phyloP scores from a whole-genome alignment of 2,329 filamentous ascomycete genomes.

The Nigrospora osmanthi region DNA sequence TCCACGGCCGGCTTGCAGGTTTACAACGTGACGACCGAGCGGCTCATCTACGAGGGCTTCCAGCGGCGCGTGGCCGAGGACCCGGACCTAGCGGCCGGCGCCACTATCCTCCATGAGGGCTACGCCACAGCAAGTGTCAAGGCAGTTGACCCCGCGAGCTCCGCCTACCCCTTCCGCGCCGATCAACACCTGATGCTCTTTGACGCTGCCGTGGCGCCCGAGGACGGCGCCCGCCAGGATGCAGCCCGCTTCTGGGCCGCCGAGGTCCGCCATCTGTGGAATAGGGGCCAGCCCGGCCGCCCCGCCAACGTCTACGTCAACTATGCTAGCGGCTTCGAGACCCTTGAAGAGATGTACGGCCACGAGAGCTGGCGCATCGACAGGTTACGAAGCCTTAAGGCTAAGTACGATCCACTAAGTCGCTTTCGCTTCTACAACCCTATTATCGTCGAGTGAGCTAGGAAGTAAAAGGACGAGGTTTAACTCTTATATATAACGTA shows the following conservation, averaged over 20 bases:
- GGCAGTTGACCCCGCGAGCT: slow-evolving; percentile 1
- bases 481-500: no score
- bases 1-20: slow-evolving; percentile 7
- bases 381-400: slow-evolving; percentile 20
- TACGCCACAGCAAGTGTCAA: slow-evolving; percentile 12
- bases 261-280: slow-evolving; percentile 8
- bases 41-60: slow-evolving; percentile 12
- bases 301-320: slow-evolving; percentile 11
- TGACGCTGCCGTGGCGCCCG: background rate
- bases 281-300: slow-evolving; percentile 8
- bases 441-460: background rate
- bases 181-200: slow-evolving; percentile 9
- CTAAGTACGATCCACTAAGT: slow-evolving; percentile 25
- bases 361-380: slow-evolving; percentile 20
- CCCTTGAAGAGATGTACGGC: slow-evolving; percentile 12
- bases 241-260: slow-evolving; percentile 4
- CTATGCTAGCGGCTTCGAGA: slow-evolving; percentile 13
- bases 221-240: background rate
- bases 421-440: slow-evolving; percentile 8
- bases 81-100: slow-evolving; percentile 4
- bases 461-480: no score
- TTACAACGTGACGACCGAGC: slow-evolving; percentile 15
- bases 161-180: slow-evolving; percentile 12
- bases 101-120: slow-evolving; percentile 12
- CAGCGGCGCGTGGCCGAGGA: slow-evolving; percentile 3